Evolutionary conservation across 164 flowering plant species (phyloP).

Genomic region (Vitis rotundifolia): DNA sequence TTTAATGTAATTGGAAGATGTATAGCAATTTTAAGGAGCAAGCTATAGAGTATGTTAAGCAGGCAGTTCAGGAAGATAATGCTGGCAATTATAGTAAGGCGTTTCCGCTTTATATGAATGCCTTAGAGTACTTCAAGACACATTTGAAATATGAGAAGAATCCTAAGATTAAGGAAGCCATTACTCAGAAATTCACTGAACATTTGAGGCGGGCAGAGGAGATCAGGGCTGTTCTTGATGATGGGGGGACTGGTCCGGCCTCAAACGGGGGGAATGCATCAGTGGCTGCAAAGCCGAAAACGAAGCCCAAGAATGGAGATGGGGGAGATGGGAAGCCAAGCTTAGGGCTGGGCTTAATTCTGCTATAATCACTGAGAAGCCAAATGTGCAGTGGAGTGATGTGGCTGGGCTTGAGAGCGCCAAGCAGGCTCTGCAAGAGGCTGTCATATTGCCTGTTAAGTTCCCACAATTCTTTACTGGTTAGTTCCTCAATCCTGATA

Average conservation of each 20-base stretch:
- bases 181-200: slow-evolving; percentile 93
- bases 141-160: slow-evolving; percentile 97
- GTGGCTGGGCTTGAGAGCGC: slow-evolving; percentile 99
- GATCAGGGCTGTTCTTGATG: slow-evolving; percentile 88
- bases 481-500: slow-evolving; percentile 14
- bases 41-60: slow-evolving; percentile 92
- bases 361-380: slow-evolving; percentile 93
- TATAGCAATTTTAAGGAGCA: slow-evolving; percentile 98
- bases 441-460: slow-evolving; percentile 92
- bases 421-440: slow-evolving; percentile 96
- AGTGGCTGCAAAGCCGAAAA: slow-evolving; percentile 72
- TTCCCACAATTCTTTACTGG: slow-evolving; percentile 97
- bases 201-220: slow-evolving; percentile 96
- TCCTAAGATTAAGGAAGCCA: slow-evolving; percentile 87
- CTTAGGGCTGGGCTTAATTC: slow-evolving; percentile 78
- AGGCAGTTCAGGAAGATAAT: slow-evolving; percentile 94
- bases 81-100: slow-evolving; percentile 93
- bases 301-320: slow-evolving; percentile 72
- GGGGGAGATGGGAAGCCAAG: slow-evolving; percentile 75
- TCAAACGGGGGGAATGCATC: slow-evolving; percentile 76
- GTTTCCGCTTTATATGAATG: slow-evolving; percentile 96
- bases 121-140: slow-evolving; percentile 90
- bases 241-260: slow-evolving; percentile 78
- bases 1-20: slow-evolving; percentile 36
- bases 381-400: slow-evolving; percentile 95